Conservation (phyloP, 1,284 basidiomycete species). For the Phellopilus nigrolimitatus region DNA sequence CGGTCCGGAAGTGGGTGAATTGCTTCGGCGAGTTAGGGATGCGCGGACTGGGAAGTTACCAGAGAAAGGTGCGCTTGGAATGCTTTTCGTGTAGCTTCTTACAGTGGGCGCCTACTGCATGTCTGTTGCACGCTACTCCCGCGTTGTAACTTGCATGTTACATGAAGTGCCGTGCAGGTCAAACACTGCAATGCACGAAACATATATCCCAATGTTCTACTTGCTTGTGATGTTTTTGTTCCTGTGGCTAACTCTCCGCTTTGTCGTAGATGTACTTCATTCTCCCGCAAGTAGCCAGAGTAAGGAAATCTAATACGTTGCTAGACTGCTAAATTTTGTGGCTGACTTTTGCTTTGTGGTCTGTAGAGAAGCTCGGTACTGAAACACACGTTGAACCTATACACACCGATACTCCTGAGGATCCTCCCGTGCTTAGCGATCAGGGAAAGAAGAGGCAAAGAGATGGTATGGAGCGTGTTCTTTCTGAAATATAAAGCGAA, state of each 20-base stretch:
- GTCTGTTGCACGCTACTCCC: neutral
- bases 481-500: neutral
- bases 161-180: neutral
- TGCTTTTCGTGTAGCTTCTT: neutral
- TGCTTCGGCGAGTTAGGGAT: slow-evolving; percentile 33
- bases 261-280: neutral
- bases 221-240: neutral
- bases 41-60: slow-evolving; percentile 17
- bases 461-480: neutral
- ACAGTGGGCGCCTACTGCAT: too few species aligned
- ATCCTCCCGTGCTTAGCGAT: neutral
- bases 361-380: too few species aligned
- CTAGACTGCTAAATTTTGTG: too few species aligned
- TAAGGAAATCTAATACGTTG: too few species aligned
- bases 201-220: neutral
- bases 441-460: slow-evolving; percentile 1
- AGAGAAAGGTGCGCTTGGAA: neutral
- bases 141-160: neutral
- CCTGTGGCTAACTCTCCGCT: neutral
- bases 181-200: neutral
- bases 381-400: too few species aligned
- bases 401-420: too few species aligned
- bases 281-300: too few species aligned
- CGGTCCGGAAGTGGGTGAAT: slow-evolving; percentile 33
- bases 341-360: too few species aligned